Conservation (phyloP, 441 rosid species). For the Erodium chrysanthum region DNA sequence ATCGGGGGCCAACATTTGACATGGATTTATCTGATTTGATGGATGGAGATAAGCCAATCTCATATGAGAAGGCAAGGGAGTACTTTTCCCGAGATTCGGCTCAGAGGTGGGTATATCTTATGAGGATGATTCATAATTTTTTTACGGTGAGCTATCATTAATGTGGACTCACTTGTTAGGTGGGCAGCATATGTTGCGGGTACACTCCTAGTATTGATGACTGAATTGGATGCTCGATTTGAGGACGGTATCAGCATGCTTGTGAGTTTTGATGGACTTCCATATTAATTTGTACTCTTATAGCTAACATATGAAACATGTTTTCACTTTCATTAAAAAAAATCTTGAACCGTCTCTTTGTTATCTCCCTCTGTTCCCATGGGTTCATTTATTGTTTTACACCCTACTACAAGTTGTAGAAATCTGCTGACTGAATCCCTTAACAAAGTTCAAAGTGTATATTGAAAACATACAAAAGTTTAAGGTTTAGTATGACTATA, state of each 20-base stretch:
- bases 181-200: slow-evolving; percentile 99
- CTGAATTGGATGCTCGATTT: slow-evolving; percentile 72
- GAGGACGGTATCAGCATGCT: slow-evolving; percentile 91
- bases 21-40: slow-evolving; percentile 96
- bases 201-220: slow-evolving; percentile 90
- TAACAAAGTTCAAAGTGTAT: background rate
- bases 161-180: slow-evolving; percentile 33
- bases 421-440: background rate
- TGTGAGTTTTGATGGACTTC: slow-evolving; percentile 25
- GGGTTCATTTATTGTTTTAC: background rate
- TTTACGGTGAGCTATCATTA: slow-evolving; percentile 4
- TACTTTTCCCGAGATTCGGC: slow-evolving; percentile 90
- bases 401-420: background rate
- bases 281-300: background rate
- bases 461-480: background rate
- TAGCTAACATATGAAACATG: background rate
- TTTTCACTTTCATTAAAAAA: background rate
- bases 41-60: slow-evolving; percentile 70
- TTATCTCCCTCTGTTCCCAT: background rate
- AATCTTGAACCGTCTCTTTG: background rate
- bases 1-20: slow-evolving; percentile 98
- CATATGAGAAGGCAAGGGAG: slow-evolving; percentile 77
- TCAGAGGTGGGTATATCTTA: slow-evolving; percentile 53
- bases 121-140: slow-evolving; percentile 11
- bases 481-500: slow-evolving; percentile 1